These are phyloP conservation scores for Galium porrigens DNA, from an alignment of 305 asterid genomes.

Conservation along the genomic window DNA sequence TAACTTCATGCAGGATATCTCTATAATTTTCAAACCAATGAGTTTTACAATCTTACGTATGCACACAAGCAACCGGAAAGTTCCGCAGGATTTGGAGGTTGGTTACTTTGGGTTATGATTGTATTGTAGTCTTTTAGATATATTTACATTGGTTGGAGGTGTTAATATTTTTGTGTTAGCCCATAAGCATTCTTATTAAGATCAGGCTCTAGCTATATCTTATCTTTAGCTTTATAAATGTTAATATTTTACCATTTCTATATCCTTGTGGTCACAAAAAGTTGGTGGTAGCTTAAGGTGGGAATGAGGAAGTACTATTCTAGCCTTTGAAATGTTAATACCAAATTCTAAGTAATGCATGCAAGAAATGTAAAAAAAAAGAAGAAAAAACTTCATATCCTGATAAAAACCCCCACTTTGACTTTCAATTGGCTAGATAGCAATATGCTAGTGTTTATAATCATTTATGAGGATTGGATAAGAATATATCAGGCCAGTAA, in stretches of 20 bases:
- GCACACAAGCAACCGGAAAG: conserved; percentile 93
- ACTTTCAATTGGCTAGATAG: too few species aligned
- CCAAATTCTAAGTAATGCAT: too few species aligned
- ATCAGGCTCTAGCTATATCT: background rate
- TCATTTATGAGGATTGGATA: too few species aligned
- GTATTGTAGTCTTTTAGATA: background rate
- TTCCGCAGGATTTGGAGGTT: conserved; percentile 90
- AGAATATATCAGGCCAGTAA: background rate
- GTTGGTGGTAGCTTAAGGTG: too few species aligned
- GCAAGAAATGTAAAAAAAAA: too few species aligned
- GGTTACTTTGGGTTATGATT: conserved; percentile 12
- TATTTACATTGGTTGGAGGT: background rate
- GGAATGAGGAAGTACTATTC: background rate
- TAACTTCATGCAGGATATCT: conserved; percentile 65
- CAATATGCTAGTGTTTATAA: background rate
- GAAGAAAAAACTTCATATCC: too few species aligned
- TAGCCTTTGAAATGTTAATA: too few species aligned
- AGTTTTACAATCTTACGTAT: conserved; percentile 83
- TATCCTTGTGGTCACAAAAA: too few species aligned
- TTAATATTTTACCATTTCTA: too few species aligned
- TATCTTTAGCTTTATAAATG: too few species aligned
- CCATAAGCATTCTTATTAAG: background rate
- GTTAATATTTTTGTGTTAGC: background rate
- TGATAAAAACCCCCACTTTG: too few species aligned
- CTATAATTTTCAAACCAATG: conserved; percentile 85